Evolutionary conservation across 2,329 filamentous ascomycete genomes (phyloP), one percentile per base, ranked within the genome.

Genomic region (Metarhizium rileyi): DNA sequence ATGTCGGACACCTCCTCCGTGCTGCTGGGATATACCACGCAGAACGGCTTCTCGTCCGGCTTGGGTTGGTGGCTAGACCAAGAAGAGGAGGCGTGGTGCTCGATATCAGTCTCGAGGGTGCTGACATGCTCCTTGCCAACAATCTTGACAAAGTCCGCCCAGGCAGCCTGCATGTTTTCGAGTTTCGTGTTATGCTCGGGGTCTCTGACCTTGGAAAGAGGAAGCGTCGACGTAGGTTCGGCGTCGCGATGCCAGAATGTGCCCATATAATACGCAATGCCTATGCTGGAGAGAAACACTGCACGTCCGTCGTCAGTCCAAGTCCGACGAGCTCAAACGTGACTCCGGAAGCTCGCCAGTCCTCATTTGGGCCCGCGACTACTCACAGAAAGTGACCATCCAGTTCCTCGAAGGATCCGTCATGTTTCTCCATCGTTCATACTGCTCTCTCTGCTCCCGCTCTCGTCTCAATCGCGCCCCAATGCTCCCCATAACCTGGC

Each of bases 1-100:
- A 96, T 80, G 54, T 76, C 73, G n/a, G 86, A 85, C 8, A 95
- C 89, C 58, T 96, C 84, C 55, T 90, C 84, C 1, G 90, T 96
- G 33, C 76, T 81, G 41, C 69, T 73, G 0, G 90, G 90, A 62
- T 83, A 91, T 38, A 95, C 77, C 47, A 96, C 74, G 63, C 89
- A 76, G 61, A 85, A 85, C 12, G 80, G 75, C 42, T 72, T 69
- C 51, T 81, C 70, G 2, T 70, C 62, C 14, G 70, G 65, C 27
- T 68, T 66, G 44, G 70, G 66, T 44, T 69, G 70, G 64, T 84
- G 78, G 27, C 78, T 76, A 42, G 80, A 84, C 81, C 81, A 86
- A 42, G 76, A 74, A 23, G 80, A 83, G 27, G 73, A 74, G 33
- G 80, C 66, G 62, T 86, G 83, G 46, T 70, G 66, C 25, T 73